Conservation (phyloP, 2,329 filamentous ascomycete species). For the Cytospora paraplurivora region DNA sequence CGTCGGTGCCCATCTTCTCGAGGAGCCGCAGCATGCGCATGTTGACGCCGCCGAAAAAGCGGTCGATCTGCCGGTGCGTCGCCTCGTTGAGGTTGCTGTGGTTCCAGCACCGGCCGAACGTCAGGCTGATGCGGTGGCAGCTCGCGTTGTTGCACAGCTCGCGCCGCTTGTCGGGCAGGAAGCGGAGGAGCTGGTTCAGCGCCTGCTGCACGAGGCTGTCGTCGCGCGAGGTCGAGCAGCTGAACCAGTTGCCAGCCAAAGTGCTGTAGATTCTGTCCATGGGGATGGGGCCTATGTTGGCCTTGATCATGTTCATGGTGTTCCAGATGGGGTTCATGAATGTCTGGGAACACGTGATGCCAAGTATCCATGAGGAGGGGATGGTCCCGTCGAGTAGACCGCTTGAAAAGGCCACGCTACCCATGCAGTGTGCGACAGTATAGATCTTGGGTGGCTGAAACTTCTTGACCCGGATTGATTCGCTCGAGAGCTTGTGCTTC, state of each 20-base stretch:
- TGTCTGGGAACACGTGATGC: constrained; percentile 61
- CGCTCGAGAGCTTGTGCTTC: constrained; percentile 19
- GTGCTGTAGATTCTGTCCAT: constrained; percentile 52
- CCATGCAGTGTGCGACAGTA: constrained; percentile 64
- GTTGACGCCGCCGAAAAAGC: constrained; percentile 64
- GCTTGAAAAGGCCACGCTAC: constrained; percentile 58
- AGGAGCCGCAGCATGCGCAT: constrained; percentile 60
- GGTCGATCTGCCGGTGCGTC: constrained; percentile 63
- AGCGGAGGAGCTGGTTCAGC: constrained; percentile 58
- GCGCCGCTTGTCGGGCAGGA: constrained; percentile 55
- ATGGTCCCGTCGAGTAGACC: constrained; percentile 66
- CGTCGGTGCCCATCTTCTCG: constrained; percentile 56
- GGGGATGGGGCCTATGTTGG: constrained; percentile 48
- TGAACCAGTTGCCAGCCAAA: constrained; percentile 57
- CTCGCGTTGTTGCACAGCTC: constrained; percentile 64
- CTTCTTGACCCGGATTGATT: neutral
- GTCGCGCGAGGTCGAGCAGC: constrained; percentile 49
- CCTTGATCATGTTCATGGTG: constrained; percentile 58
- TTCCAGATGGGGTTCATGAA: constrained; percentile 66
- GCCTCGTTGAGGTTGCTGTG: constrained; percentile 66
- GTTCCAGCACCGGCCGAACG: constrained; percentile 66
- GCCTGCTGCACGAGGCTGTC: constrained; percentile 52
- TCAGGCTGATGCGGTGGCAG: constrained; percentile 62
- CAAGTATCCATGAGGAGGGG: constrained; percentile 57
- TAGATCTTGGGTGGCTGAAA: constrained; percentile 48